Conservation (phyloP, 2,329 filamentous ascomycete species). For the Ramichloridium luteum region DNA sequence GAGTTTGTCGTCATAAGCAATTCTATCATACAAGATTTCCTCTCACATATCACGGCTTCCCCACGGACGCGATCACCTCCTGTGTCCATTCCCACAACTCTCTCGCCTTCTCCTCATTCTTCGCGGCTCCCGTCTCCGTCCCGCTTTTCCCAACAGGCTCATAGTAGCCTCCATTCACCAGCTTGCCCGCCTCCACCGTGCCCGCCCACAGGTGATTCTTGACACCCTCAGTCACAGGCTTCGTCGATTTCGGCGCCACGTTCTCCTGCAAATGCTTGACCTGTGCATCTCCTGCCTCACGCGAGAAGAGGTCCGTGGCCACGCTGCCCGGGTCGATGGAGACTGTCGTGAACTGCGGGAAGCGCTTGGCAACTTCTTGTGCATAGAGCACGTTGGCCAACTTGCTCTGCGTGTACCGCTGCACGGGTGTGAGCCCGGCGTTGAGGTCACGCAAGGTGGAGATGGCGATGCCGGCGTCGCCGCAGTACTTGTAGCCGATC, state of each 20-base stretch:
- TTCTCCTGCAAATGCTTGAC: conserved; percentile 6
- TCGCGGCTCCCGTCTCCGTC: conserved; percentile 11
- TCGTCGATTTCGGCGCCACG: conserved; percentile 7
- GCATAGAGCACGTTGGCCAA: conserved; percentile 40
- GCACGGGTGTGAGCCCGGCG: conserved; percentile 1
- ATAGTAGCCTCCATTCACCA: conserved; percentile 27
- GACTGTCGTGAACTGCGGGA: conserved; percentile 34
- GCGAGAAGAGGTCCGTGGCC: conserved; percentile 30
- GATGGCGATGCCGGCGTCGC: conserved; percentile 11
- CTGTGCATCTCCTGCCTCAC: conserved; percentile 11
- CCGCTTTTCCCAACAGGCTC: conserved; percentile 26
- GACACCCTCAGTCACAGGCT: conserved; percentile 22
- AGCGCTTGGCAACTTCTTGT: conserved; percentile 29
- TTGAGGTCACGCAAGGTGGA: conserved; percentile 17
- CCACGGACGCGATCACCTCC: too few species aligned
- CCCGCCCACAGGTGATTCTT: conserved; percentile 34
- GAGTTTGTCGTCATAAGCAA: too few species aligned
- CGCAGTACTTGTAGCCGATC: conserved; percentile 6
- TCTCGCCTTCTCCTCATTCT: conserved; percentile 19
- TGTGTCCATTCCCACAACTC: conserved; percentile 29
- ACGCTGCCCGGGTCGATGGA: conserved; percentile 40
- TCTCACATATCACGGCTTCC: too few species aligned
- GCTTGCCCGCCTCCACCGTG: conserved; percentile 28
- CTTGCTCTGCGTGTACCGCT: conserved; percentile 39
- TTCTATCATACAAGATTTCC: too few species aligned